Base-by-base conservation (phyloP, 148 eudicot genomes). In the Fagopyrum homotropicum region DNA sequence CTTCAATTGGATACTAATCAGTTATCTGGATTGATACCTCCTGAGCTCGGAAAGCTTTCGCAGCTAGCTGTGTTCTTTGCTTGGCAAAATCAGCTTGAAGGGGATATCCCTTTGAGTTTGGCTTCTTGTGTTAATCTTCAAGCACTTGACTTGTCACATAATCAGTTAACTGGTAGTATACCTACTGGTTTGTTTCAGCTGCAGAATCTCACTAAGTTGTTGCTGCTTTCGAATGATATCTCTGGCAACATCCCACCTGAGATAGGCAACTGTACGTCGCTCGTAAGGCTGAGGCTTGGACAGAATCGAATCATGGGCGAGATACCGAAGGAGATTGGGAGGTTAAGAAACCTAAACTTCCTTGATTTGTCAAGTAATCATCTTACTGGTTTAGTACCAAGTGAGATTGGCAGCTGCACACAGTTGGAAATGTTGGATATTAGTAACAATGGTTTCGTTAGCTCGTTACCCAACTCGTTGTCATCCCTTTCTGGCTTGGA, bases 11-110 rank as follows among this genome's bases (percentile, higher is more conserved):
- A 91, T 80, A 84, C 84, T 0, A 91, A 91, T 78, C 94, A 88
- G 77, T 76, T 91, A 46, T 86, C 97, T 0, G 94, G 97, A 45
- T 74, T 84, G 52, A 86, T 91, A 15, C 97, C 94, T 1, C 61
- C 82, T 0, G 85, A 85, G 66, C 78, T 91, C 2, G 94, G 97
- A 5, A 16, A 26, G 3, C 75, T 91, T 49, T 66, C 83, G 6
- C 82, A 88, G 17, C 87, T 91, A 0, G 68, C 48, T 56, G 88
- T 89, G 59, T 91, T 91, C 79, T 89, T 91, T 72, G 94, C 92
- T 66, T 91, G 97, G 97, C 80, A 83, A 75, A 91, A 91, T 43
- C 88, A 89, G 82, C 91, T 89, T 45, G 91, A 89, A 79, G 97
- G 97, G 4, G 88, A 84, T 71, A 85, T 91, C 7, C 97, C 97